Conservation (phyloP, 768 basidiomycete species). For the Boletus pseudopeckii region DNA sequence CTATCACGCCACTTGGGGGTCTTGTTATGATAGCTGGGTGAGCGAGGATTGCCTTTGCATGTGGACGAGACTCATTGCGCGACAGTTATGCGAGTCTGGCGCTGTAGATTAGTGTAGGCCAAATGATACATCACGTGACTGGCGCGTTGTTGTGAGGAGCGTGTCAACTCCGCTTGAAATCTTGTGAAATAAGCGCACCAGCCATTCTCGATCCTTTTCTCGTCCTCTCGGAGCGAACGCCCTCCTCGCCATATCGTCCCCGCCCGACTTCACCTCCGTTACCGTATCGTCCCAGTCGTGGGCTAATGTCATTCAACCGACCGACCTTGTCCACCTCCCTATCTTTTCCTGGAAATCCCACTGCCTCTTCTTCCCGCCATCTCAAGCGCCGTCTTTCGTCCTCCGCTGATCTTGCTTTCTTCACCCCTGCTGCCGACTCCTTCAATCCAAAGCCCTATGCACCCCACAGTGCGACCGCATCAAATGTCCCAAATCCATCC, state of each 20-base stretch:
- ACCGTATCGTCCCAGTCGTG: neutral
- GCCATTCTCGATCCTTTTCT: conserved; percentile 13
- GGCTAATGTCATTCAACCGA: conserved; percentile 20
- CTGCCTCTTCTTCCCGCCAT: conserved; percentile 26
- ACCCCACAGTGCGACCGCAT: conserved; percentile 33
- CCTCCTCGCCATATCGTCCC: neutral
- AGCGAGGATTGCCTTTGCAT: conserved; percentile 20
- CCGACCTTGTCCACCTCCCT: conserved; percentile 16
- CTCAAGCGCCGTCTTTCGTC: conserved; percentile 50
- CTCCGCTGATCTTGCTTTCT: conserved; percentile 53
- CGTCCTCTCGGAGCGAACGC: conserved; percentile 9
- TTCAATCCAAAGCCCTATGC: conserved; percentile 65
- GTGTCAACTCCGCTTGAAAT: conserved; percentile 47
- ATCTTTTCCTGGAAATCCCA: conserved; percentile 25
- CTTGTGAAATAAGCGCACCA: conserved; percentile 22
- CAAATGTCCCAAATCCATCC: conserved; percentile 19
- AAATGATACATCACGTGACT: conserved; percentile 36
- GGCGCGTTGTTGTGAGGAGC: conserved; percentile 34
- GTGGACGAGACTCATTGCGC: conserved; percentile 2
- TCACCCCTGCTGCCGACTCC: conserved; percentile 58
- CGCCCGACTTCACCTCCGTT: neutral
- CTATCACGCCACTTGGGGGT: conserved; percentile 66
- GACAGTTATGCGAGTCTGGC: conserved; percentile 53
- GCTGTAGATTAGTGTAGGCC: conserved; percentile 32
- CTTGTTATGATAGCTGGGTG: conserved; percentile 66